Percentiles rank a stretch among this genome's conserved stretches.
Evolutionary conservation across 306 rosid species (phyloP).

Genomic region (Corylus americana): DNA sequence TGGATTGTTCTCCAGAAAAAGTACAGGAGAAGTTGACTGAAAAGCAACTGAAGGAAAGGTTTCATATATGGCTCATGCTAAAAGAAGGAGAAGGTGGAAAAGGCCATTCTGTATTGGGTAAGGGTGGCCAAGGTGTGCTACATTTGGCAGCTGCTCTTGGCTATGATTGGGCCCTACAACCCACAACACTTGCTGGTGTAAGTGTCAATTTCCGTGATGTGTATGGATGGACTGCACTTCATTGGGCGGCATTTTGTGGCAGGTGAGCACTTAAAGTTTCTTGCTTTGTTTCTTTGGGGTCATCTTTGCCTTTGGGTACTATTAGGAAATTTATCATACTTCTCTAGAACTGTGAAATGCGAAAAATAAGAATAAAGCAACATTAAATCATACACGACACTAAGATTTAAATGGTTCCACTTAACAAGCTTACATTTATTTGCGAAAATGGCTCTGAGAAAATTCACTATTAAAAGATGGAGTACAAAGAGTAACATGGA

Average conservation of each 20-base stretch:
- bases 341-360: too few relatives aligned
- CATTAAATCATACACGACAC: background rate
- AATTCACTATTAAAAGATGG: too few relatives aligned
- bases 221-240: constrained; percentile 95
- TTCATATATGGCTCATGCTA: constrained; percentile 71
- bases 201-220: constrained; percentile 51
- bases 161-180: constrained; percentile 84
- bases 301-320: background rate
- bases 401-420: too few relatives aligned
- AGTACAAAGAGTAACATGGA: too few relatives aligned
- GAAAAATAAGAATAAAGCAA: too few relatives aligned
- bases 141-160: constrained; percentile 93
- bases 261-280: constrained; percentile 47
- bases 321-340: too few relatives aligned
- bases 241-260: constrained; percentile 95
- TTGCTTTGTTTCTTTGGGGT: constrained; percentile 14
- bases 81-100: constrained; percentile 74
- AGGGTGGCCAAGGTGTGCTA: constrained; percentile 81
- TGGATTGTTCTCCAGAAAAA: constrained; percentile 45
- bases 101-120: constrained; percentile 78
- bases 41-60: constrained; percentile 70
- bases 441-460: too few relatives aligned
- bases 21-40: constrained; percentile 60
- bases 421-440: too few relatives aligned
- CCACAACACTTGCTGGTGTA: constrained; percentile 71